Conservation (phyloP, 2,329 filamentous ascomycete species). For the Fusarium keratoplasticum region DNA sequence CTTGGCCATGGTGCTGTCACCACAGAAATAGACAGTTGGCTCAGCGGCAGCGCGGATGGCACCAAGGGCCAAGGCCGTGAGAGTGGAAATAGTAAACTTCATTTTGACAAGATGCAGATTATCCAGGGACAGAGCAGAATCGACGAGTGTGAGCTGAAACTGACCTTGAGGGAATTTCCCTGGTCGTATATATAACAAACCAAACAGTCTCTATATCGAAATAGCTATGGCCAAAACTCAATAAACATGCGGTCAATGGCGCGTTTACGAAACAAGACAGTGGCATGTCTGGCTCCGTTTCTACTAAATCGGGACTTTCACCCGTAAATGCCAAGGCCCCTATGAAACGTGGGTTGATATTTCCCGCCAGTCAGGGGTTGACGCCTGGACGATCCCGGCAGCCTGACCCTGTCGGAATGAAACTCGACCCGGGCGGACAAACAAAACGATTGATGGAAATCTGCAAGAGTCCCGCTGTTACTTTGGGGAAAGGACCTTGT, state of each 20-base stretch:
- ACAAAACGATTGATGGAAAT: constrained; percentile 31
- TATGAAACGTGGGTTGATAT: constrained; percentile 13
- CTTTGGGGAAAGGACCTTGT: neutral
- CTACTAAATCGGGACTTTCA: constrained; percentile 15
- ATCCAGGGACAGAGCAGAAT: neutral
- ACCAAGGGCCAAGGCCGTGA: constrained; percentile 33
- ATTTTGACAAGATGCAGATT: constrained; percentile 21
- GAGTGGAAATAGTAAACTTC: constrained; percentile 33
- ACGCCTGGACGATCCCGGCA: neutral
- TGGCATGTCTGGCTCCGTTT: constrained; percentile 21
- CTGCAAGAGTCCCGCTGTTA: neutral
- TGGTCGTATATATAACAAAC: constrained; percentile 19
- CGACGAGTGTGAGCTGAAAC: neutral
- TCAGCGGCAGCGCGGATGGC: constrained; percentile 24
- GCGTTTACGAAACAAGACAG: constrained; percentile 15
- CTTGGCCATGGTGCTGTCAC: constrained; percentile 71
- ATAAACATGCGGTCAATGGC: constrained; percentile 5
- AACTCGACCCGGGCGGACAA: neutral
- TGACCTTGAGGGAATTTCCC: neutral
- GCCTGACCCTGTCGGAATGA: constrained; percentile 10
- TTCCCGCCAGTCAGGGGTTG: constrained; percentile 27
- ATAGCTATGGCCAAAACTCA: neutral
- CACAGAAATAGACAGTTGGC: constrained; percentile 65
- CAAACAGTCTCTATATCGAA: neutral
- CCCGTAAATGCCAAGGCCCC: constrained; percentile 3